Evolutionary conservation across 371 early-diverging fungal genomes (phyloP).

Genomic region (Coemansia sp.): DNA sequence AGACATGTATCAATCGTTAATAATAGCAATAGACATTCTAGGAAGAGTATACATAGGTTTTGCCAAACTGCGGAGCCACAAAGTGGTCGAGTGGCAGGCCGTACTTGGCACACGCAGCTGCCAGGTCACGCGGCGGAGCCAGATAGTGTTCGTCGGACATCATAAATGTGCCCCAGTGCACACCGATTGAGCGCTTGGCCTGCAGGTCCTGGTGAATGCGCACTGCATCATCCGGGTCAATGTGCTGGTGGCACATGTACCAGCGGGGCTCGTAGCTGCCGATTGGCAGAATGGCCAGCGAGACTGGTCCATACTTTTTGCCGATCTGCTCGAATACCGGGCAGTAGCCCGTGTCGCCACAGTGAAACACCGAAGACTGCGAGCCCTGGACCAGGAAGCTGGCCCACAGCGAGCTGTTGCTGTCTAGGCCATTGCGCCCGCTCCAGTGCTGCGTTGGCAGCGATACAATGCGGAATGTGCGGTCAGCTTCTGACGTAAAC

Average conservation of each 20-base stretch:
- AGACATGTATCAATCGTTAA: too few species aligned
- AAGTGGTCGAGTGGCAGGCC: slow-evolving; percentile 16
- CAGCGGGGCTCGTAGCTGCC: slow-evolving; percentile 81
- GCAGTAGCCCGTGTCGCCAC: slow-evolving; percentile 82
- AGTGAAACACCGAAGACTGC: slow-evolving; percentile 56
- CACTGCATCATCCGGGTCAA: slow-evolving; percentile 79
- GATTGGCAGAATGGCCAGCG: slow-evolving; percentile 76
- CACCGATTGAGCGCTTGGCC: slow-evolving; percentile 63
- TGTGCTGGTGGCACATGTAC: slow-evolving; percentile 69
- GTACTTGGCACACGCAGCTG: slow-evolving; percentile 35
- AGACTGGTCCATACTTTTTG: slow-evolving; percentile 64
- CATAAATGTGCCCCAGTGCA: slow-evolving; percentile 66
- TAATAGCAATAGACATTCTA: background rate
- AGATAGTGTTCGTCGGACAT: slow-evolving; percentile 73
- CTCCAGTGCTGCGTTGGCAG: slow-evolving; percentile 68
- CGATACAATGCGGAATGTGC: slow-evolving; percentile 44
- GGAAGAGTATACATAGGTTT: slow-evolving; percentile 19
- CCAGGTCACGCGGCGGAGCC: slow-evolving; percentile 60
- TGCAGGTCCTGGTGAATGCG: slow-evolving; percentile 69
- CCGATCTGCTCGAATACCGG: slow-evolving; percentile 83
- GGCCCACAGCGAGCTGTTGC: slow-evolving; percentile 73
- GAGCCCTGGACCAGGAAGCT: slow-evolving; percentile 60
- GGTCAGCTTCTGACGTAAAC: background rate
- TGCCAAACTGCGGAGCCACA: slow-evolving; percentile 39
- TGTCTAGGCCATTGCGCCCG: slow-evolving; percentile 64